Percentiles rank a stretch among this genome's conserved stretches.
These are phyloP conservation scores for Suhomyces bokatorum DNA, from an alignment of 1,139 yeast genomes.

Conservation along the genomic window DNA sequence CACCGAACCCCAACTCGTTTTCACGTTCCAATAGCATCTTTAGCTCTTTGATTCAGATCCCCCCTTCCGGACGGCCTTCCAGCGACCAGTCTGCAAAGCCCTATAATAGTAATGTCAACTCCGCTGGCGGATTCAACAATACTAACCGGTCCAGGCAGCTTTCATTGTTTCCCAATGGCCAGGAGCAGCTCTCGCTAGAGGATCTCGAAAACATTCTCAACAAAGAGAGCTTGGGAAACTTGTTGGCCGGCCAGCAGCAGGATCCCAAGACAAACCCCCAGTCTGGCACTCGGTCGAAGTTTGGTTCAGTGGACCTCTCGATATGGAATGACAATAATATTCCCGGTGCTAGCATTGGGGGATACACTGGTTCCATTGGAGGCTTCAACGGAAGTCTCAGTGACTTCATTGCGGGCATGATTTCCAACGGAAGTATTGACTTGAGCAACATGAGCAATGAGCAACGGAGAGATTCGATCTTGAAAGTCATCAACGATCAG, in stretches of 20 bases:
- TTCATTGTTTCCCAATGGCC: constrained; percentile 16
- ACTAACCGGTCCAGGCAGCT: constrained; percentile 15
- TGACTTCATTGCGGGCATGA: constrained; percentile 37
- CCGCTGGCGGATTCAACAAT: constrained; percentile 21
- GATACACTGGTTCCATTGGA: constrained; percentile 30
- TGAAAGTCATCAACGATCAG: constrained; percentile 40
- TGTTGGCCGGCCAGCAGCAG: constrained; percentile 29
- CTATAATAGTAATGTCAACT: constrained; percentile 11
- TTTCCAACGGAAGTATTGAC: constrained; percentile 43
- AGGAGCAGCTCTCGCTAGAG: constrained; percentile 32
- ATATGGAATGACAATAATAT: constrained; percentile 20
- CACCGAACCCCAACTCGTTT: constrained; percentile 11
- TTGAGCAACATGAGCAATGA: constrained; percentile 43
- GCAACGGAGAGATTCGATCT: constrained; percentile 45
- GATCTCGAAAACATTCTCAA: constrained; percentile 47
- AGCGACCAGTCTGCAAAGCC: constrained; percentile 24
- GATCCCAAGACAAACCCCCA: constrained; percentile 12
- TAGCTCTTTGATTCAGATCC: constrained; percentile 43
- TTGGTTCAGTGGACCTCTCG: constrained; percentile 34
- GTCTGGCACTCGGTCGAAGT: constrained; percentile 20
- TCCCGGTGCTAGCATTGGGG: constrained; percentile 13
- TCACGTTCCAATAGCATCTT: constrained; percentile 46
- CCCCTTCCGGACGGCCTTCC: constrained; percentile 39
- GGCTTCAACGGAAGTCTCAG: constrained; percentile 38
- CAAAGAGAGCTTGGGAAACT: constrained; percentile 43